phyloP scores from a whole-genome alignment of 164 flowering plant genomes.

The Stephania cephalantha region DNA sequence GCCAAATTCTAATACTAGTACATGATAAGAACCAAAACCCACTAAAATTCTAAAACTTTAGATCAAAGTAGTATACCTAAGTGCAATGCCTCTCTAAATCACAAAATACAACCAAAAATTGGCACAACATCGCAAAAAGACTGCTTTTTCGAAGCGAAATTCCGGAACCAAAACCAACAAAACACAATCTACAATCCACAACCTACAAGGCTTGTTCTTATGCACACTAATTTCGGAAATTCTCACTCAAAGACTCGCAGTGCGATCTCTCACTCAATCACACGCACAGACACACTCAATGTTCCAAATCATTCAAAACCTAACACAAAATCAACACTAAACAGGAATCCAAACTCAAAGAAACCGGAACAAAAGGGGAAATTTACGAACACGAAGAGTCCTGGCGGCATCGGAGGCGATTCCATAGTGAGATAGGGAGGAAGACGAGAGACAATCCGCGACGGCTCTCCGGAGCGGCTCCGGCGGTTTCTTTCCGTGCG shows the following conservation, averaged over 20 bases:
- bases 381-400: conserved; percentile 71
- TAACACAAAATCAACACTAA: neutral
- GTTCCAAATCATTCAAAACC: too few species aligned
- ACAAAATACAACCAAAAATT: neutral
- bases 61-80: neutral
- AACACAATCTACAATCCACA: neutral
- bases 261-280: neutral
- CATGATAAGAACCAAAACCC: neutral
- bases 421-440: conserved; percentile 42
- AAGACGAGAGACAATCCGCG: conserved; percentile 79
- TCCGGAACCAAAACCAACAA: neutral
- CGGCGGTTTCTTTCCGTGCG: conserved; percentile 71
- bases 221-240: neutral
- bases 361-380: neutral
- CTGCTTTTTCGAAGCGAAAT: neutral
- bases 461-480: conserved; percentile 95
- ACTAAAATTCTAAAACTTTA: neutral
- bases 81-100: conserved; percentile 2
- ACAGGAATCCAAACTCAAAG: neutral
- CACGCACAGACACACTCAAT: neutral
- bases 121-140: neutral
- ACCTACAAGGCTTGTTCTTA: neutral
- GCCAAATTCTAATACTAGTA: neutral
- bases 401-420: conserved; percentile 68
- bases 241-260: neutral